Conservation (phyloP, 2,329 filamentous ascomycete genomes). For the Torrubiella hemipterigena region DNA sequence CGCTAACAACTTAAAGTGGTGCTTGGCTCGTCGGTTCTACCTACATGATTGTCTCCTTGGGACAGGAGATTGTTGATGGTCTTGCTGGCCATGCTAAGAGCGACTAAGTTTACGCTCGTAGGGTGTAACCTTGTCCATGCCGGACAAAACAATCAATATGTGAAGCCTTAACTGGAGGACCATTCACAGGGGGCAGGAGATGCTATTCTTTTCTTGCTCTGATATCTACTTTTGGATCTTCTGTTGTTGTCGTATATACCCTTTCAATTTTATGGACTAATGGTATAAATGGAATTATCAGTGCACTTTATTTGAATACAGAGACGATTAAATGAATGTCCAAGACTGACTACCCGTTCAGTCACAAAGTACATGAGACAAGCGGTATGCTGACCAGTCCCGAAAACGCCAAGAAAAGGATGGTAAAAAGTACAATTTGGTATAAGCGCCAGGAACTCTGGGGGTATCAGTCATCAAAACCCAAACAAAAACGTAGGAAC, state of each 20-base stretch:
- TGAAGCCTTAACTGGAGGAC: too few species aligned
- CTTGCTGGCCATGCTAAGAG: slow-evolving; percentile 29
- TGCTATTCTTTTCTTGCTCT: too few species aligned
- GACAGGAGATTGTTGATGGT: slow-evolving; percentile 34
- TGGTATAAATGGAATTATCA: too few species aligned
- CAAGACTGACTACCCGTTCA: too few species aligned
- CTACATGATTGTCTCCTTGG: slow-evolving; percentile 38
- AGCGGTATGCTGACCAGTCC: too few species aligned
- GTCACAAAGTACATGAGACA: too few species aligned
- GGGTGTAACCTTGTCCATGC: too few species aligned
- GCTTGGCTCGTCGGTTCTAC: slow-evolving; percentile 41
- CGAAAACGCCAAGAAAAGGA: neutral
- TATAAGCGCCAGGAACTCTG: slow-evolving; percentile 2
- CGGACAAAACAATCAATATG: too few species aligned
- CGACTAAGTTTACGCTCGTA: too few species aligned
- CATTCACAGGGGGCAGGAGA: too few species aligned
- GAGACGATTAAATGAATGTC: too few species aligned
- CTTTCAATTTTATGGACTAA: too few species aligned
- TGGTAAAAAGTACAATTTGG: neutral
- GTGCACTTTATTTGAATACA: neutral
- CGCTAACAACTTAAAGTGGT: slow-evolving; percentile 24
- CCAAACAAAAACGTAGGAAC: slow-evolving; percentile 2
- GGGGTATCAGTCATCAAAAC: slow-evolving; percentile 1
- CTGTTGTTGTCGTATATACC: neutral
- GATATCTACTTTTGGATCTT: neutral